Percentiles rank a stretch among this genome's conserved stretches.
phyloP scores from a whole-genome alignment of 345 rosid genomes.

The Pseudoturritis turrita region DNA sequence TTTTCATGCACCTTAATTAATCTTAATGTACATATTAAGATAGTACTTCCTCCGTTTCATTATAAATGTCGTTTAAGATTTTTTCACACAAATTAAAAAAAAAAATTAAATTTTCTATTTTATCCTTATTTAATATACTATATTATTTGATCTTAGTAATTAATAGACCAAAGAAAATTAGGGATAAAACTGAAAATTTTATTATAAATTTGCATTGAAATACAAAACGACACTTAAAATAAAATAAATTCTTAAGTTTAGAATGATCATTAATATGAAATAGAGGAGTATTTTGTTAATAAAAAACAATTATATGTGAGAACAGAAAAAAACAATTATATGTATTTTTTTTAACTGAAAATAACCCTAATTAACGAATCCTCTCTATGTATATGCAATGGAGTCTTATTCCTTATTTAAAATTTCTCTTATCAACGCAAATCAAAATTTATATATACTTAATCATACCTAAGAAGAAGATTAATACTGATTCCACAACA shows the following conservation, averaged over 20 bases:
- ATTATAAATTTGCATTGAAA: too few relatives aligned
- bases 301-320: not conserved
- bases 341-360: not conserved
- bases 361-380: not conserved
- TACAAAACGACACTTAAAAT: too few relatives aligned
- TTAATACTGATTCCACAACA: not conserved
- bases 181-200: too few relatives aligned
- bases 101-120: too few relatives aligned
- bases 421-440: not conserved
- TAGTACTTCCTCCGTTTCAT: too few relatives aligned
- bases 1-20: constrained; percentile 31
- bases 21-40: constrained; percentile 2
- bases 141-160: too few relatives aligned
- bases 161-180: too few relatives aligned
- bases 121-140: too few relatives aligned
- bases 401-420: not conserved
- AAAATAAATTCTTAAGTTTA: too few relatives aligned
- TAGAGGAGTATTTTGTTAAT: not conserved
- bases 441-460: not conserved
- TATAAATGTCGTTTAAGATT: too few relatives aligned
- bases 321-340: not conserved
- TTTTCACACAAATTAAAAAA: too few relatives aligned
- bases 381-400: not conserved
- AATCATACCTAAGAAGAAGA: not conserved
- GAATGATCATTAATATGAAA: too few relatives aligned